Conservation (phyloP, 1,284 basidiomycete genomes). For the Microbotryum silenes-acaulis region DNA sequence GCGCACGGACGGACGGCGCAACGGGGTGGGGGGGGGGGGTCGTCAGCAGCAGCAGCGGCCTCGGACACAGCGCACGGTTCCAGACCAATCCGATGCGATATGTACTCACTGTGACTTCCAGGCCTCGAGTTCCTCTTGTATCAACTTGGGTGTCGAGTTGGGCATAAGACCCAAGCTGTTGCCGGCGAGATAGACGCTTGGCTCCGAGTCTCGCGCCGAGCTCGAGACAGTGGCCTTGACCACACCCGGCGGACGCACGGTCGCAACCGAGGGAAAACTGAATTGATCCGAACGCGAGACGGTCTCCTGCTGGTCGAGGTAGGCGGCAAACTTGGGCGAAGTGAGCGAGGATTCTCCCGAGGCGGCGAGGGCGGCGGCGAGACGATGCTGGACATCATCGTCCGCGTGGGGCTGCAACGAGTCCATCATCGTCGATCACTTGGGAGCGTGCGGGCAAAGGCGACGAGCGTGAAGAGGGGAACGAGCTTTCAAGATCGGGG, state of each 20-base stretch:
- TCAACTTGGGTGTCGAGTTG: conserved; percentile 60
- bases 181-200: conserved; percentile 82
- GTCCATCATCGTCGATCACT: neutral
- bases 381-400: neutral
- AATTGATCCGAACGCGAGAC: conserved; percentile 13
- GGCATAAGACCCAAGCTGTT: conserved; percentile 86
- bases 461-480: neutral
- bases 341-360: conserved; percentile 23
- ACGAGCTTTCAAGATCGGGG: neutral
- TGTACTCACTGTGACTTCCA: conserved; percentile 69
- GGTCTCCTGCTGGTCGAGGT: conserved; percentile 23
- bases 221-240: neutral
- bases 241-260: conserved; percentile 9
- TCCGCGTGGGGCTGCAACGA: neutral
- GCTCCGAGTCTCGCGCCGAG: conserved; percentile 29
- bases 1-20: conserved; percentile 12
- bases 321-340: conserved; percentile 16
- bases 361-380: conserved; percentile 11
- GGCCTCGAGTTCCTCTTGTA: conserved; percentile 77
- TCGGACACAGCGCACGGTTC: neutral
- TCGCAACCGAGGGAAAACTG: conserved; percentile 15
- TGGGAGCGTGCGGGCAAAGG: too few relatives aligned
- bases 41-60: neutral
- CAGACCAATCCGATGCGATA: neutral
- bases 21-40: neutral